phyloP scores from a whole-genome alignment of 257 asterid species.

The Solanum arcanum region DNA sequence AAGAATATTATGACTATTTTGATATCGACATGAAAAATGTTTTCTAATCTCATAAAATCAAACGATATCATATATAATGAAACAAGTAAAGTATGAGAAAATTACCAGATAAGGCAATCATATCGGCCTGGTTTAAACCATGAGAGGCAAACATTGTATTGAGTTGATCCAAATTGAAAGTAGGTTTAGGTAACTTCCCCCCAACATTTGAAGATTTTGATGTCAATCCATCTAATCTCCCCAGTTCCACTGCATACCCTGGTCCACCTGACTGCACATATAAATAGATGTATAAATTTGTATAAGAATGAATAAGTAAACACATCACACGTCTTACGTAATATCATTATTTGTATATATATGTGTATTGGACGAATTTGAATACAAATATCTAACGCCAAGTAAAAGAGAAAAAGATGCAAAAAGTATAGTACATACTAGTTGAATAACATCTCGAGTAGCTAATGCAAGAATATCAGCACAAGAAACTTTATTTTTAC shows the following conservation, averaged over 20 bases:
- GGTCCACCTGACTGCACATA: slow-evolving; percentile 68
- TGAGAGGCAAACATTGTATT: slow-evolving; percentile 46
- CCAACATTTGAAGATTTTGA: slow-evolving; percentile 52
- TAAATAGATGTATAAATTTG: no score
- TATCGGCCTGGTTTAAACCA: slow-evolving; percentile 47
- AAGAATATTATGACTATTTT: neutral
- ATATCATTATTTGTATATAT: no score
- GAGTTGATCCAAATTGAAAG: slow-evolving; percentile 52
- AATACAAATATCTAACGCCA: no score
- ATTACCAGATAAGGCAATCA: slow-evolving; percentile 86
- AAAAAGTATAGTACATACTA: slow-evolving; percentile 24
- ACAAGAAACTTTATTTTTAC: slow-evolving; percentile 69
- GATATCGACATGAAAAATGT: neutral
- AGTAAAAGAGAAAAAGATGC: no score
- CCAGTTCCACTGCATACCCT: slow-evolving; percentile 56
- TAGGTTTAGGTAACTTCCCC: slow-evolving; percentile 56
- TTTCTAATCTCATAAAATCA: neutral
- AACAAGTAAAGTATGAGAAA: neutral
- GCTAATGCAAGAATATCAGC: slow-evolving; percentile 88
- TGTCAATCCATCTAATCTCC: slow-evolving; percentile 65
- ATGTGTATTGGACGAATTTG: no score
- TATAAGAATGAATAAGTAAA: rapidly evolving
- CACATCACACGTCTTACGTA: rapidly evolving
- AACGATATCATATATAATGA: neutral
- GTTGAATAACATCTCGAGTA: slow-evolving; percentile 54